Evolutionary conservation across 1,139 yeast species (phyloP), one percentile per base, ranked within the genome.

Genomic region (Kazachstania sp.): DNA sequence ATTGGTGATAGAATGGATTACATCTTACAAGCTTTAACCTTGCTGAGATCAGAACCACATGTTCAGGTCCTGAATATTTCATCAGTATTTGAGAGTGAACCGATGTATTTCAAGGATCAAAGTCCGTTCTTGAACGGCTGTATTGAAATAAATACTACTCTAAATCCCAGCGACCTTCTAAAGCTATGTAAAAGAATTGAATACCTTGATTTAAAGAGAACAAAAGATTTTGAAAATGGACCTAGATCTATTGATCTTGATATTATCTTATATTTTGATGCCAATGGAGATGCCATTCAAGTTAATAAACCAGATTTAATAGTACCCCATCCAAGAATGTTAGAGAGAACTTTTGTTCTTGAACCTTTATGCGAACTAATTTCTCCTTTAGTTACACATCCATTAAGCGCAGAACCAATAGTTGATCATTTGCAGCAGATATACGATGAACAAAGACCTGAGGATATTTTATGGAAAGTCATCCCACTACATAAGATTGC

Each of bases 231-330:
- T 53, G 90, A 86, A 31, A 92, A 92, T 60, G 97, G 98, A 0
- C 98, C 98, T 6, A 72, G 99, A 50, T 70, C 84, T 9, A 86
- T 92, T 48, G 99, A 92, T 60, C 73, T 92, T 50, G 99, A 92
- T 65, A 86, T 92, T 23, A 58, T 92, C n/a, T 68, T 92, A 23
- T 88, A 79, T 58, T 35, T 54, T 15, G 53, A 58, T 36, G 59
- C 58, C 30, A 57, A 58, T 12, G 59, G 54, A 3, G 55, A 60
- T 12, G 57, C 57, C 39, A 46, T 61, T 8, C 28, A 64, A 9
- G 51, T 71, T 2, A 83, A 83, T 59, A 71, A 77, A 1, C 70
- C 74, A 0, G 74, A 78, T 43, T 73, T 92, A 56, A 77, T 75
- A 29, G 73, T 92, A 18, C 99, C 98, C 0, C 99, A 92, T 65